Base-by-base conservation (phyloP, 305 asterid genomes). In the Fraxinus nigra region DNA sequence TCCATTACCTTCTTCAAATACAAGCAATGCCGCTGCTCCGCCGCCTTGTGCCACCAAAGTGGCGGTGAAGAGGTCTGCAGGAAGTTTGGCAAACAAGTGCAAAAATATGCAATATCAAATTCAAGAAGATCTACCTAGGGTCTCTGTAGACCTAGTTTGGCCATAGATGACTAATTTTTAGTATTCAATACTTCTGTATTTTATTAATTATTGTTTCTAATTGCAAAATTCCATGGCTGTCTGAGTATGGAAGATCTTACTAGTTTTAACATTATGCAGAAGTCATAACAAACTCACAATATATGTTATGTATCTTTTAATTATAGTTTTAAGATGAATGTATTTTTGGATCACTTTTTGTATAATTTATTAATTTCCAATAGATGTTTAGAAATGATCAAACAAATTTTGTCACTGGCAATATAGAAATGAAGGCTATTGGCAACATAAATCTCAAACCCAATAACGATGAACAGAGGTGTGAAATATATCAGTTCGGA, bases 111-210 rank as follows among this genome's bases (percentile, higher is more conserved):
- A 80, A 80, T 84, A 86, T 85, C 85, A 82, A n/a, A 67, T 83
- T 61, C 86, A 83, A 79, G 93, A 91, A 77, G 92, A 90, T 43
- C 74, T 87, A 3, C 90, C 89, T 1, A 83, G 85, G 79, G 82
- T 93, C 78, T 88, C 86, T 38, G 87, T 91, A 20, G 93, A 91
- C 79, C 79, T 89, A 3, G 88, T 90, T 72, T 93, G 89, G 94
- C 89, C 86, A 54, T 88, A 83, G 75, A 22, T 1, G 13, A 24
- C 5, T 1, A 16, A 0, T 7, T 32, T 78, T 5, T 34, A 22
- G 61, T 14, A 2, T 67, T 32, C 32, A 16, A 1, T 18, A 3
- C 7, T 43, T 16, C 5, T 56, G 8, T 24, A 28, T 5, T 72
- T 33, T 73, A 7, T 18, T 34, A 8, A 14, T 26, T 37, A 13